A percentile compares a stretch with the other conserved stretches of the same genome.
These are phyloP conservation scores for Microbotryum silenes-acaulis DNA, from an alignment of 1,284 basidiomycete species.

Conservation along the genomic window DNA sequence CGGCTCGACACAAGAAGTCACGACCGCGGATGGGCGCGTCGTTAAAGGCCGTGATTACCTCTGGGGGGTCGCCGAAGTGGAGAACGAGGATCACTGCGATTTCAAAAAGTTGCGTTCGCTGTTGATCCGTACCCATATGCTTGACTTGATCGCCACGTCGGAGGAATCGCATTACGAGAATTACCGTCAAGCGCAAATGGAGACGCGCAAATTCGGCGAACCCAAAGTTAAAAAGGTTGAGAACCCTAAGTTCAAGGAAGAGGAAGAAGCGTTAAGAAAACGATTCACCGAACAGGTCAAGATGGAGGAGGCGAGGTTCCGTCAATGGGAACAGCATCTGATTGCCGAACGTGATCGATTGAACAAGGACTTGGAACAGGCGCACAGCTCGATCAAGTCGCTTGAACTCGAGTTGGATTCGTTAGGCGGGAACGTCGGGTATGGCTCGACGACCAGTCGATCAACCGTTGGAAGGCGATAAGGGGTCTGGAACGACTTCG, in stretches of 20 bases:
- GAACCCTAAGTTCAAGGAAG: slow-evolving; percentile 99
- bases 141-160: slow-evolving; percentile 90
- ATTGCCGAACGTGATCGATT: slow-evolving; percentile 92
- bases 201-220: slow-evolving; percentile 98
- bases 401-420: slow-evolving; percentile 34
- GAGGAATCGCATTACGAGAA: slow-evolving; percentile 97
- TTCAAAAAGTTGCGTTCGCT: slow-evolving; percentile 96
- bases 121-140: slow-evolving; percentile 96
- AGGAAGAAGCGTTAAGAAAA: slow-evolving; percentile 87
- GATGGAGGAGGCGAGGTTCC: slow-evolving; percentile 92
- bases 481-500: background rate
- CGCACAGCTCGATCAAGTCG: slow-evolving; percentile 52
- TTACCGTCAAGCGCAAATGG: slow-evolving; percentile 98
- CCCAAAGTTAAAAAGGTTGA: slow-evolving; percentile 98
- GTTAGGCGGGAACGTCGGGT: slow-evolving; percentile 22
- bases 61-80: slow-evolving; percentile 99
- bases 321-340: slow-evolving; percentile 86
- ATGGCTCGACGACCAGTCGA: slow-evolving; percentile 23
- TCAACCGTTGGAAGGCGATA: slow-evolving; percentile 4
- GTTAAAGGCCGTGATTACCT: slow-evolving; percentile 98
- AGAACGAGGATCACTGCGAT: slow-evolving; percentile 98
- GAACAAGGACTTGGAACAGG: slow-evolving; percentile 91
- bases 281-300: slow-evolving; percentile 99
- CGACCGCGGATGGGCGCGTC: slow-evolving; percentile 77
- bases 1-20: slow-evolving; percentile 90